A percentile compares a stretch with the other conserved stretches of the same genome.
phyloP scores from a whole-genome alignment of 2,329 filamentous ascomycete genomes.

The Cladophialophora immunda region DNA sequence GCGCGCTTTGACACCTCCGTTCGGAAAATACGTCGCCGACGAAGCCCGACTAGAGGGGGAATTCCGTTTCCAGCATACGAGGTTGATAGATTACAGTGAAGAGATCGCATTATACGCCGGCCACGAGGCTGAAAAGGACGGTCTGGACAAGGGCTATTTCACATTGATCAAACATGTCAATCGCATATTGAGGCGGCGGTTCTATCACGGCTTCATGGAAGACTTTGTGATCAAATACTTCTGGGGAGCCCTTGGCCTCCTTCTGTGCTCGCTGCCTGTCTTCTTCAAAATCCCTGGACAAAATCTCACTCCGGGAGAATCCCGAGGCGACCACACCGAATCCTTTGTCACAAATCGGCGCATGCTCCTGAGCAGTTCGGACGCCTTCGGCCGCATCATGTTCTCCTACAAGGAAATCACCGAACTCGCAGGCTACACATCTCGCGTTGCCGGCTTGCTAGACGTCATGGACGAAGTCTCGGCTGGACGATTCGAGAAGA shows the following conservation, averaged over 20 bases:
- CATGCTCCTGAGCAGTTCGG: constrained; percentile 90
- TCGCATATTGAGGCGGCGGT: constrained; percentile 84
- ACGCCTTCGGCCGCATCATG: constrained; percentile 95
- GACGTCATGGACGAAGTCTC: constrained; percentile 96
- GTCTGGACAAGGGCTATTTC: constrained; percentile 97
- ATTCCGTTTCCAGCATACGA: constrained; percentile 93
- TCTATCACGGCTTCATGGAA: constrained; percentile 99
- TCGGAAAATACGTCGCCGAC: constrained; percentile 96
- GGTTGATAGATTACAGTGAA: constrained; percentile 94
- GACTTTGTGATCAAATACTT: constrained; percentile 99
- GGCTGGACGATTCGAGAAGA: constrained; percentile 92
- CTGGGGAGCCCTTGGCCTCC: constrained; percentile 90
- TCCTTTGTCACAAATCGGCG: constrained; percentile 92
- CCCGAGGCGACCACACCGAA: constrained; percentile 61
- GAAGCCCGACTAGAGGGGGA: constrained; percentile 94
- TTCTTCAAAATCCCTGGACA: constrained; percentile 91
- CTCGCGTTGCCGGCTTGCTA: constrained; percentile 85
- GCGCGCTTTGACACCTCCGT: constrained; percentile 92
- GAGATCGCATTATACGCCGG: constrained; percentile 92
- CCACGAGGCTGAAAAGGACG: constrained; percentile 94
- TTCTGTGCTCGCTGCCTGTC: constrained; percentile 93
- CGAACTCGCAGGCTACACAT: constrained; percentile 94
- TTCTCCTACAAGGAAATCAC: constrained; percentile 98
- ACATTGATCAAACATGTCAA: constrained; percentile 99
- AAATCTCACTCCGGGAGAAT: constrained; percentile 56